Conservation (phyloP, 371 early-diverging fungal genomes). For the Phascolomyces articulosus region DNA sequence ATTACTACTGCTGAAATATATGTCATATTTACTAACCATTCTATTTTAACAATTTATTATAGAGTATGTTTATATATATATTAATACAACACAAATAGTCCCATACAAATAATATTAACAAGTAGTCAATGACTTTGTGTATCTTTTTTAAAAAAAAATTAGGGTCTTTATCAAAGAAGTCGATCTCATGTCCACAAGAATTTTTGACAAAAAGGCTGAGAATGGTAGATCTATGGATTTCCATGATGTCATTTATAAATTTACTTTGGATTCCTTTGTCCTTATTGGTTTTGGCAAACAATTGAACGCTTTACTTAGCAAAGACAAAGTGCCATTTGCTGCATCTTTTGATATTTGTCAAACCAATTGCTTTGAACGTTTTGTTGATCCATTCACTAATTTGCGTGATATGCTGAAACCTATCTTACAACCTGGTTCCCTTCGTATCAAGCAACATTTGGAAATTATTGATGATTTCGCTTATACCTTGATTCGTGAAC, state of each 20-base stretch:
- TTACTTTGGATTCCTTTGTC: constrained; percentile 62
- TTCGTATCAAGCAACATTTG: constrained; percentile 40
- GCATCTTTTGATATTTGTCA: constrained; percentile 60
- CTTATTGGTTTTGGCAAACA: constrained; percentile 54
- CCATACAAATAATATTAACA: too few relatives aligned
- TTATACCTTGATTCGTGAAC: constrained; percentile 37
- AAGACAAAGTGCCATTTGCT: constrained; percentile 55
- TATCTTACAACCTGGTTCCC: constrained; percentile 17
- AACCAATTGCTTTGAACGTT: constrained; percentile 29
- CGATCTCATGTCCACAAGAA: constrained; percentile 22
- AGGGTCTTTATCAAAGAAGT: constrained; percentile 27
- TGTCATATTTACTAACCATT: neutral
- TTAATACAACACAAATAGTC: too few relatives aligned
- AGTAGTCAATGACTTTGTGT: too few relatives aligned
- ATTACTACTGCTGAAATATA: too few relatives aligned
- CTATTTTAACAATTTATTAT: too few relatives aligned
- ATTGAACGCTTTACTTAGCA: constrained; percentile 27
- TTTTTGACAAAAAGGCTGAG: constrained; percentile 41
- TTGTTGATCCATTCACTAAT: constrained; percentile 53
- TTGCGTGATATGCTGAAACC: constrained; percentile 33
- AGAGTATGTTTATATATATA: too few relatives aligned
- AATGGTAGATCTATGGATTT: constrained; percentile 38
- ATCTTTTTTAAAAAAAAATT: too few relatives aligned
- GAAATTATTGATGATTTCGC: constrained; percentile 53
- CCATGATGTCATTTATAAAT: constrained; percentile 52